A percentile compares a stretch with the other conserved stretches of the same genome.
phyloP scores from a whole-genome alignment of 2,329 filamentous ascomycete genomes.

The Bipolaris oryzae region DNA sequence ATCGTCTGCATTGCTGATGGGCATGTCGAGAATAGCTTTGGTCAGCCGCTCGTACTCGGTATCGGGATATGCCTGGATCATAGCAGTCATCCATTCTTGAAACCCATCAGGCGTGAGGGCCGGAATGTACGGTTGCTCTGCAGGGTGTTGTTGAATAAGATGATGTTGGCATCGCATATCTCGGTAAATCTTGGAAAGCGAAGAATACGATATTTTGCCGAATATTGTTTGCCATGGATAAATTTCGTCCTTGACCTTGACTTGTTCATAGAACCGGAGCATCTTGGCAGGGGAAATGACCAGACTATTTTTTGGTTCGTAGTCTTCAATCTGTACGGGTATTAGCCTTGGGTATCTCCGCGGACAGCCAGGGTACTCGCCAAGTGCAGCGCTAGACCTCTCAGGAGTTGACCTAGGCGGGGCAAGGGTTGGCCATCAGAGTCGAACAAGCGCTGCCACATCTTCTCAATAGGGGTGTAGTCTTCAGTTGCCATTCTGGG shows the following conservation, averaged over 20 bases:
- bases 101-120: constrained; percentile 56
- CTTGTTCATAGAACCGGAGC: constrained; percentile 72
- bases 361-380: constrained; percentile 53
- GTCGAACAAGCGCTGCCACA: constrained; percentile 79
- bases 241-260: constrained; percentile 67
- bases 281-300: constrained; percentile 80
- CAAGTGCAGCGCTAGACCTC: constrained; percentile 75
- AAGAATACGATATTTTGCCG: constrained; percentile 48
- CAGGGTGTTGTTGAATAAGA: constrained; percentile 52
- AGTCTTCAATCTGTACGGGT: constrained; percentile 67
- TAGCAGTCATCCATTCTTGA: constrained; percentile 69
- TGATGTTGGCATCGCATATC: constrained; percentile 57
- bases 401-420: constrained; percentile 72
- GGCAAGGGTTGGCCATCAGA: constrained; percentile 68
- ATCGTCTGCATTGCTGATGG: constrained; percentile 69
- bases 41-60: constrained; percentile 73
- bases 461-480: constrained; percentile 62
- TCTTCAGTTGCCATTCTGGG: constrained; percentile 44
- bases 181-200: constrained; percentile 54
- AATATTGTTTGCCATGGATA: constrained; percentile 72
- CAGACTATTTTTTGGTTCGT: constrained; percentile 68
- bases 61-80: constrained; percentile 78
- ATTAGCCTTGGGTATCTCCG: constrained; percentile 13
- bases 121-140: constrained; percentile 53
- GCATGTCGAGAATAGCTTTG: constrained; percentile 71